Conservation (phyloP, 2,329 filamentous ascomycete species). For the Blastomyces silverae region DNA sequence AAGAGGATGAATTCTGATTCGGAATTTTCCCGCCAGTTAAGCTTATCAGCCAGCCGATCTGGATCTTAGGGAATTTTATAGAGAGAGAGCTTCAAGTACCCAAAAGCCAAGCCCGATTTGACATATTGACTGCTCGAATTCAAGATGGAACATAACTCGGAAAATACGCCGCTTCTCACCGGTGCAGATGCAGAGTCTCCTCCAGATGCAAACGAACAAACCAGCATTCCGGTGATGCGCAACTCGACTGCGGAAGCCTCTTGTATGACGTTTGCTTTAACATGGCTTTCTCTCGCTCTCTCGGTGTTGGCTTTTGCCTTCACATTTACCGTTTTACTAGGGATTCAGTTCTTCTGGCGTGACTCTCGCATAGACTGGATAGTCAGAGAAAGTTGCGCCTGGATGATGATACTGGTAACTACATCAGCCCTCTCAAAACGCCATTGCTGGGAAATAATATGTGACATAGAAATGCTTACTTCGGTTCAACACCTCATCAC, state of each 20-base stretch:
- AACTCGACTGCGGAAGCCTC: neutral
- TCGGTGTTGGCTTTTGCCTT: neutral
- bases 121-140: neutral
- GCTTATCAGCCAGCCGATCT: neutral
- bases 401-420: slow-evolving; percentile 1
- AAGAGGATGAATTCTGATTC: neutral
- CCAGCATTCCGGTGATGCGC: no score
- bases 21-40: neutral
- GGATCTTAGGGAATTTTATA: neutral
- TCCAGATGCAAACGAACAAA: neutral
- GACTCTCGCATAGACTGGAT: neutral
- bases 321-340: neutral
- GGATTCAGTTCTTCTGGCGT: neutral
- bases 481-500: neutral
- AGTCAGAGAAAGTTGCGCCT: neutral
- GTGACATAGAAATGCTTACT: neutral
- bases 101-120: neutral
- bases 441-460: neutral
- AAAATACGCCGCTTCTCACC: neutral
- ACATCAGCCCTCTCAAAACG: neutral
- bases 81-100: no score
- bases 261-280: neutral
- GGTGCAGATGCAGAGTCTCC: neutral
- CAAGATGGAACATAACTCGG: neutral
- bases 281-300: neutral